Base-by-base conservation (phyloP, 2,329 filamentous ascomycete genomes). In the Didymella pomorum region DNA sequence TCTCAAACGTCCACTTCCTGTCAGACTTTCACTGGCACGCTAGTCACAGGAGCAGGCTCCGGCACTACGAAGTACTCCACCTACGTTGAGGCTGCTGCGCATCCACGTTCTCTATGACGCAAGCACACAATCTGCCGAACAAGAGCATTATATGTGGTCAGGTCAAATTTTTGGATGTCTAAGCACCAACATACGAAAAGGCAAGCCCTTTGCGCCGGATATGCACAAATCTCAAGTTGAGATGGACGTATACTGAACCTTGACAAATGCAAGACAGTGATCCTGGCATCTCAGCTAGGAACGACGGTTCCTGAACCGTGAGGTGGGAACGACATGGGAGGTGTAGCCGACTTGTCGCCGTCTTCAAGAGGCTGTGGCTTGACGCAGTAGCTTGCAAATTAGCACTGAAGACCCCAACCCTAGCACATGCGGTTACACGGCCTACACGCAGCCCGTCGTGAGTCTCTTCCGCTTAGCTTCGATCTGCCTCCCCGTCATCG, bases 1-100 rank as follows among this genome's bases (percentile, higher is more conserved):
- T 46, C 20, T 50, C 50, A 58, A 58, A 58, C 56, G 14, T 42
- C 41, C 41, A 54, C 42, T 26, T 54, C 26, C 45, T 58, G 56
- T 58, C 50, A 58, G 46, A 46, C 21, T 53, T 50, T 44, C 28
- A 12, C 45, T 21, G 23, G 11, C 28, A 37, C 49, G 18, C 45
- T 54, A 58, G 50, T 18, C 31, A 53, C 37, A 37, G 37, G 25
- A 31, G n/a, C 28, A 42, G n/a, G 28, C 25, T 58, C 56, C 31
- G 50, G 44, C 14, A 31, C 14, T 31, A 31, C 29, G 12, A 10
- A 31, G n/a, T 41, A 41, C 35, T 35, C 43, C 18, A 49, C 25
- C 16, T 29, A 49, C 16, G 23, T 52, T 37, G 44, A 58, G 31
- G 45, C 31, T 50, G 41, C 56, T 45, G 18, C 29, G 28, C 18